Evolutionary conservation across 495 filamentous ascomycete genomes (phyloP).

Genomic region (Lasiosphaeria ovina): DNA sequence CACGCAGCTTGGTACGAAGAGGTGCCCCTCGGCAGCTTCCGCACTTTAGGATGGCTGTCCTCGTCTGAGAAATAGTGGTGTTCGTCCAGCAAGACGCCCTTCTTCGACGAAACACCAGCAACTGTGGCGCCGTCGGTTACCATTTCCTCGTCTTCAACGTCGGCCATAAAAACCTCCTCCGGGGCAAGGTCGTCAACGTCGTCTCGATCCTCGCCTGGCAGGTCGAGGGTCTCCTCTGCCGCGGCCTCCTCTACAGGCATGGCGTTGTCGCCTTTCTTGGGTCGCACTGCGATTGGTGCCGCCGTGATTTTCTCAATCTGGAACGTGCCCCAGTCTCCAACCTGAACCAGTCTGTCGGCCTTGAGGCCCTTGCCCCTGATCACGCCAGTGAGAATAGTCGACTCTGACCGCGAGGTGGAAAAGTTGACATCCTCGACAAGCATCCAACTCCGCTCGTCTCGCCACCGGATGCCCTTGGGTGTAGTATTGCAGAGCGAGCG

Average conservation of each 20-base stretch:
- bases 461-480: slow-evolving; percentile 89
- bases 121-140: slow-evolving; percentile 55
- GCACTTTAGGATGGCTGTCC: slow-evolving; percentile 60
- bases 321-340: slow-evolving; percentile 93
- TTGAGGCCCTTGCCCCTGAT: slow-evolving; percentile 85
- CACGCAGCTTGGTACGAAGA: slow-evolving; percentile 92
- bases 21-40: slow-evolving; percentile 82
- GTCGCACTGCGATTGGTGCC: slow-evolving; percentile 56
- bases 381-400: slow-evolving; percentile 78
- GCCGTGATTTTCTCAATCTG: slow-evolving; percentile 86
- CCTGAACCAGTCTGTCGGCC: slow-evolving; percentile 81
- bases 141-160: slow-evolving; percentile 57
- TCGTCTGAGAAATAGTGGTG: slow-evolving; percentile 98
- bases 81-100: slow-evolving; percentile 89
- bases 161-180: slow-evolving; percentile 77
- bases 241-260: slow-evolving; percentile 66
- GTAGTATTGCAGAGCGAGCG: slow-evolving; percentile 84
- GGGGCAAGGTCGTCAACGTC: slow-evolving; percentile 74
- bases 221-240: slow-evolving; percentile 56
- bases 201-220: slow-evolving; percentile 74
- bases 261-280: slow-evolving; percentile 58
- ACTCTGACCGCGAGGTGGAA: slow-evolving; percentile 51
- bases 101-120: slow-evolving; percentile 40
- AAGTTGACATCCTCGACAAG: slow-evolving; percentile 78
- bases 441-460: slow-evolving; percentile 94